Conservation (phyloP, 768 basidiomycete genomes). For the Kwoniella sp. region DNA sequence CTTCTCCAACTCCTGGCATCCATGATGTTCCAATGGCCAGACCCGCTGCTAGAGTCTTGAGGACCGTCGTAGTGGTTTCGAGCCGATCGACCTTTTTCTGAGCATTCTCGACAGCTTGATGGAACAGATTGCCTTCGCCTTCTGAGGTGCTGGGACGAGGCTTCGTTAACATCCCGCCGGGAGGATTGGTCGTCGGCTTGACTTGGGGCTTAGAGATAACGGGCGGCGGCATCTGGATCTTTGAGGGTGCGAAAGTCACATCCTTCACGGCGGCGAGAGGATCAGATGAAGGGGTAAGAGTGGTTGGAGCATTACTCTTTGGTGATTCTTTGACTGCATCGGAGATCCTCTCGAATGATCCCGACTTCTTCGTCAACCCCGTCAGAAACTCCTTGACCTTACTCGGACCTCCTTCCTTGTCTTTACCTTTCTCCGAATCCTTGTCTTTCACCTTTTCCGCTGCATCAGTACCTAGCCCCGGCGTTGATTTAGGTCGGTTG, state of each 20-base stretch:
- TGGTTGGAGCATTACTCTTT: not conserved
- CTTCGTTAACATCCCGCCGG: not conserved
- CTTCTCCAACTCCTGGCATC: slow-evolving; percentile 42
- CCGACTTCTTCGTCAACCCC: slow-evolving; percentile 1
- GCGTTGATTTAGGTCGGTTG: not conserved
- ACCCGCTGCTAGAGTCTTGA: slow-evolving; percentile 18
- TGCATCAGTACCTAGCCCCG: not conserved
- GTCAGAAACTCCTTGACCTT: slow-evolving; percentile 21
- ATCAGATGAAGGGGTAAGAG: not conserved
- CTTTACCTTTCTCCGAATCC: not conserved
- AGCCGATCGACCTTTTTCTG: slow-evolving; percentile 33
- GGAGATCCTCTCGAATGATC: not conserved
- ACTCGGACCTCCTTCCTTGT: slow-evolving; percentile 1
- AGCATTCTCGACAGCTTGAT: slow-evolving; percentile 25
- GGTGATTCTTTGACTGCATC: not conserved
- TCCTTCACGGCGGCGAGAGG: not conserved
- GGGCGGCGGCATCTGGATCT: not conserved
- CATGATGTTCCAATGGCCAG: slow-evolving; percentile 26
- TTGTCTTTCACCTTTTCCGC: not conserved
- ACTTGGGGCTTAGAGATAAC: not conserved
- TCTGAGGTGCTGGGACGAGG: not conserved
- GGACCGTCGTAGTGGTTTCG: slow-evolving; percentile 16
- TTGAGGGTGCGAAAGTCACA: not conserved
- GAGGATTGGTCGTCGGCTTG: not conserved
- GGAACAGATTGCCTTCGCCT: slow-evolving; percentile 11